Percentiles rank a stretch among this genome's conserved stretches.
These are phyloP conservation scores for Phytophthora brassicae DNA, from an alignment of 352 stramenopile species.

Conservation along the genomic window DNA sequence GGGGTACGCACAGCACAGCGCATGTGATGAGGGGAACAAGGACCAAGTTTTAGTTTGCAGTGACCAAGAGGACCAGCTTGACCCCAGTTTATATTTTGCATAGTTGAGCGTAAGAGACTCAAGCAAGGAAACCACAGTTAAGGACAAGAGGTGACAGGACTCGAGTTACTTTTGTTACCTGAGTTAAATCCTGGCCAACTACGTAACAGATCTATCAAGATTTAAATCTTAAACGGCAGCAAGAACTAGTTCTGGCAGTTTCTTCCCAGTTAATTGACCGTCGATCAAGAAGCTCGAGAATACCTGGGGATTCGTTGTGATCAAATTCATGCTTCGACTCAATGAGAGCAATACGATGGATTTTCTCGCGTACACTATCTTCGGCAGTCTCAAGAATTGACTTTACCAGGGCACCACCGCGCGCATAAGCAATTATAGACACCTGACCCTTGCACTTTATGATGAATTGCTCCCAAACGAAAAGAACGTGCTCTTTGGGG, in stretches of 20 bases:
- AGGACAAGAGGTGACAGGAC: no score
- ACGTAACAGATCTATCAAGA: neutral
- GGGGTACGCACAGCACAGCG: no score
- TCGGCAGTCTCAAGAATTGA: conserved; percentile 84
- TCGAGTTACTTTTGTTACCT: no score
- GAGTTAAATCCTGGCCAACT: no score
- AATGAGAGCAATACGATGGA: conserved; percentile 83
- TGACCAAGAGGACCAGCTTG: no score
- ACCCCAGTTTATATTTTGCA: no score
- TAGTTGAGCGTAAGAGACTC: no score
- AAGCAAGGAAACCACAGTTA: no score
- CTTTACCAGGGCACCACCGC: conserved; percentile 80
- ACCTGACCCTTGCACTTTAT: conserved; percentile 84
- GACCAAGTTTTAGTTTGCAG: no score
- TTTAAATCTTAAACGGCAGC: neutral
- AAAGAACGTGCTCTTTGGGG: conserved; percentile 85
- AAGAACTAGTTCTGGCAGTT: neutral
- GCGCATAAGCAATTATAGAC: conserved; percentile 82
- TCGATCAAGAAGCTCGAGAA: conserved; percentile 81
- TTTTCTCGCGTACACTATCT: conserved; percentile 69
- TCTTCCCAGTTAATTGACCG: conserved; percentile 80
- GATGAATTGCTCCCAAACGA: conserved; percentile 87
- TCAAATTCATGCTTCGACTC: conserved; percentile 90
- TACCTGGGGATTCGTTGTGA: conserved; percentile 68
- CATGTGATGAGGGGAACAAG: no score